Conservation (phyloP, 208 protist species). For the Leishmania tropica region DNA sequence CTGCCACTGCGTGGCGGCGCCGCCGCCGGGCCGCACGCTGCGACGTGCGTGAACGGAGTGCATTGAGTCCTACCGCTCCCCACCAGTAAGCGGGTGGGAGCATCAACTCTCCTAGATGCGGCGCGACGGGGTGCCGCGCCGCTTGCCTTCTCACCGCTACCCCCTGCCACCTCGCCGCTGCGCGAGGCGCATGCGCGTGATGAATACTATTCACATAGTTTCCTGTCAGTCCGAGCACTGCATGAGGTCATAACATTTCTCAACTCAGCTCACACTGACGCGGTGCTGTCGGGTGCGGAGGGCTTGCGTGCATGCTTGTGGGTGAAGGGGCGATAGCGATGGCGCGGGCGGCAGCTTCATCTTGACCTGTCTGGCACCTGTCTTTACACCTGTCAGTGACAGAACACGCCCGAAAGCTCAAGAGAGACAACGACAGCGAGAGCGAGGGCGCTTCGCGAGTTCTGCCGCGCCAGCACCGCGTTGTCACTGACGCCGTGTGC, state of each 20-base stretch:
- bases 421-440: too few species aligned
- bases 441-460: too few species aligned
- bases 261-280: constrained; percentile 11
- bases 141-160: background rate
- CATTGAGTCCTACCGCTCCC: constrained; percentile 28
- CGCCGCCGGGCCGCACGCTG: background rate
- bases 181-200: background rate
- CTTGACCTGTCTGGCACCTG: too few species aligned
- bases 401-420: too few species aligned
- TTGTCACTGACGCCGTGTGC: too few species aligned
- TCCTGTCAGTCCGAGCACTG: constrained; percentile 21
- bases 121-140: constrained; percentile 3
- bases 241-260: constrained; percentile 7
- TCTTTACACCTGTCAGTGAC: too few species aligned
- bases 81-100: constrained; percentile 17
- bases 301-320: too few species aligned
- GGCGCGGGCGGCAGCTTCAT: too few species aligned
- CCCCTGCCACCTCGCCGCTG: background rate
- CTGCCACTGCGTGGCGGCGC: background rate
- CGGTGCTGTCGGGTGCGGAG: too few species aligned
- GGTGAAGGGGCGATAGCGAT: too few species aligned
- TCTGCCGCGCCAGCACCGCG: too few species aligned
- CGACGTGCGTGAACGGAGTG: constrained; percentile 13
- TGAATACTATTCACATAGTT: constrained; percentile 15
- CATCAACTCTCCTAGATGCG: constrained; percentile 26